Base-by-base conservation (phyloP, 192 early-diverging fungal genomes). In the Phlyctochytrium planicorne region DNA sequence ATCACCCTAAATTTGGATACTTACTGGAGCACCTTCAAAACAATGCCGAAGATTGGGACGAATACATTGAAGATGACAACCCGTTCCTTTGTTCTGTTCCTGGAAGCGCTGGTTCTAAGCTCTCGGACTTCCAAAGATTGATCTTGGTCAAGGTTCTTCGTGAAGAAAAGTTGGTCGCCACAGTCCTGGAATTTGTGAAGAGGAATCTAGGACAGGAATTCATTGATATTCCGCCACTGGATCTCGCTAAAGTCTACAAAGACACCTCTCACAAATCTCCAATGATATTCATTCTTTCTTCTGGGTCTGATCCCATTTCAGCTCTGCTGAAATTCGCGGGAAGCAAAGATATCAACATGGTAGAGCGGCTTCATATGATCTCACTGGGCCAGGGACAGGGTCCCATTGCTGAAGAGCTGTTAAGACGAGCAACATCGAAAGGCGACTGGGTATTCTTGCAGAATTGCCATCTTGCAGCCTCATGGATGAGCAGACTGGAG, bases 371-470 rank as follows among this genome's bases (percentile, higher is more conserved):
- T 0, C 81, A 82, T 35, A 87, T 85, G 80, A 87, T 87, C 50
- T 87, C 85, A 12, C 71, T 87, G 0, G 85, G 85, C 25, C 85
- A 87, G 68, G 83, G 80, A 23, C 82, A 84, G 60, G 82, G 85
- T 2, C 80, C 85, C 0, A 87, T 87, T 70, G 85, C 85, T 0
- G 85, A 87, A 74, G 79, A 87, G 33, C 52, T 87, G 14, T 57
- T 87, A 10, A 70, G 71, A 57, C 61, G 73, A 32, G 85, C 85
- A 0, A 65, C 79, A 14, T 35, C 29, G 10, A 62, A 31, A n/a
- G 85, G 85, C 23, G 85, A 87, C 56, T 87, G 85, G 85, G 81
- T 87, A 60, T 87, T 87, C 62, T 68, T 87, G 53, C 85, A 87
- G 63, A 87, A 87, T 65, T 87, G 85, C 67, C 85, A 87, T 60